These are phyloP conservation scores for Wickerhamiella domercqiae DNA, from an alignment of 805 yeast genomes.

Conservation along the genomic window DNA sequence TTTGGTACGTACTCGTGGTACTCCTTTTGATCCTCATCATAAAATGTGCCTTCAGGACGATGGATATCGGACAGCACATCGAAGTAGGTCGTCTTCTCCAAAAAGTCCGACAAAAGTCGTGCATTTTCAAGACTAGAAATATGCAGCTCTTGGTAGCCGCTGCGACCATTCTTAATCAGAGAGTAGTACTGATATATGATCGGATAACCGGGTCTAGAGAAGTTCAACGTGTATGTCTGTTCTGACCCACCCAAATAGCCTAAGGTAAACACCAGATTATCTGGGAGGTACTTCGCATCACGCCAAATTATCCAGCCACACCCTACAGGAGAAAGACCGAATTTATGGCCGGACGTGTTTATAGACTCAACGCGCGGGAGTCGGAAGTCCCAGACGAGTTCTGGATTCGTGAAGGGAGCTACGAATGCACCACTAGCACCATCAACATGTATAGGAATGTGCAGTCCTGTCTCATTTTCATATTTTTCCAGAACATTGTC, in stretches of 20 bases:
- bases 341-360: constrained; percentile 86
- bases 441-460: constrained; percentile 78
- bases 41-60: constrained; percentile 32
- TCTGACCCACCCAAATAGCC: constrained; percentile 80
- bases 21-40: constrained; percentile 15
- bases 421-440: constrained; percentile 87
- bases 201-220: constrained; percentile 86
- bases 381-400: constrained; percentile 71
- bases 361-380: constrained; percentile 65
- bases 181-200: constrained; percentile 79
- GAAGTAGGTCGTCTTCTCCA: constrained; percentile 51
- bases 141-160: constrained; percentile 56
- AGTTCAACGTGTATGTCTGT: constrained; percentile 73
- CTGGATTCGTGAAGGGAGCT: constrained; percentile 71
- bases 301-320: constrained; percentile 87
- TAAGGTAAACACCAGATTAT: constrained; percentile 57
- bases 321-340: constrained; percentile 82
- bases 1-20: constrained; percentile 17
- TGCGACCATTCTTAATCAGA: constrained; percentile 51
- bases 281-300: constrained; percentile 46
- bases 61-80: constrained; percentile 69
- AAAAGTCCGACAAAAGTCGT: constrained; percentile 41
- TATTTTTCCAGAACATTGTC: constrained; percentile 50
- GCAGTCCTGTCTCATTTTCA: constrained; percentile 48
- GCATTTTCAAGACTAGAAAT: constrained; percentile 55